phyloP scores from a whole-genome alignment of 2,329 filamentous ascomycete species.

The Penicillium expansum region DNA sequence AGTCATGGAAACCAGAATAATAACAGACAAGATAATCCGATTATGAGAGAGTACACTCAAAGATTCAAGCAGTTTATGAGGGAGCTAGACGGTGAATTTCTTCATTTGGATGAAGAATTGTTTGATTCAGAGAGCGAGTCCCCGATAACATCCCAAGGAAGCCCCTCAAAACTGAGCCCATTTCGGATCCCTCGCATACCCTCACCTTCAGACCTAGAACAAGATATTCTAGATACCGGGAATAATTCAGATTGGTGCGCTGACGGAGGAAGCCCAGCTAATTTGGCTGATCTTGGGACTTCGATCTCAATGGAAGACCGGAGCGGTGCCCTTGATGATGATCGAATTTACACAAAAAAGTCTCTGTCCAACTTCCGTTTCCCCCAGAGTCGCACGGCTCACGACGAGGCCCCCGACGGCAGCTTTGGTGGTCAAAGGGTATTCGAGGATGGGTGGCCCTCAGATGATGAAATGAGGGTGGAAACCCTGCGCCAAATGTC shows the following conservation, averaged over 20 bases:
- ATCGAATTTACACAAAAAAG: background rate
- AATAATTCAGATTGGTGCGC: background rate
- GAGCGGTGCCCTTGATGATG: background rate
- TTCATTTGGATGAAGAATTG: background rate
- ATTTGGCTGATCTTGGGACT: background rate
- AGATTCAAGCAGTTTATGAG: background rate
- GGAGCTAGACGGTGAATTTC: background rate
- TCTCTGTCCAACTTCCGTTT: background rate
- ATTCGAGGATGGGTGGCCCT: background rate
- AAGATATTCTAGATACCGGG: background rate
- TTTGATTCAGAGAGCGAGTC: background rate
- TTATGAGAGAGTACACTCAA: background rate
- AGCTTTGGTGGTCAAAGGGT: background rate
- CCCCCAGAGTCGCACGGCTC: no score
- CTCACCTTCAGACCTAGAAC: background rate
- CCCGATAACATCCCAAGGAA: background rate
- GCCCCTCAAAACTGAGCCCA: background rate
- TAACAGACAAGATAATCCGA: background rate
- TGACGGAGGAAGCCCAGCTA: no score
- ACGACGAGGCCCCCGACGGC: background rate
- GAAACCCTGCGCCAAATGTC: background rate
- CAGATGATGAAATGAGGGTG: background rate
- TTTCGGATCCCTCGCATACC: background rate
- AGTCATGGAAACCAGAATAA: background rate
- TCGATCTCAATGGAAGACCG: background rate